Conservation (phyloP, 352 stramenopile genomes). For the Globisporangium orthogonon region DNA sequence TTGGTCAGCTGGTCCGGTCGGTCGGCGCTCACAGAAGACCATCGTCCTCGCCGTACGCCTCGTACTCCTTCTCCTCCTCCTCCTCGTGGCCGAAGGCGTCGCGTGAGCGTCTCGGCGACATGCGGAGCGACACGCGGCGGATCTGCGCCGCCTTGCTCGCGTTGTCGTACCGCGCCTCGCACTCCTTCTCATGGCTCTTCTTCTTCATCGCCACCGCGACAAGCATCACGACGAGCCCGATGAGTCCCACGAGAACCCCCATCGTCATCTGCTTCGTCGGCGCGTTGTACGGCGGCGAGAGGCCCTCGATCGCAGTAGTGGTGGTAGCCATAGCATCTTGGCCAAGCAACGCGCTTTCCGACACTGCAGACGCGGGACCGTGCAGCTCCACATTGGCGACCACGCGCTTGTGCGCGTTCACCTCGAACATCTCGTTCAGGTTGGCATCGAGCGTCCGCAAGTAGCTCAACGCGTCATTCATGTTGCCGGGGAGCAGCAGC, state of each 20-base stretch:
- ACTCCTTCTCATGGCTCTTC: slow-evolving; percentile 51
- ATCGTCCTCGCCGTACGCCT: slow-evolving; percentile 56
- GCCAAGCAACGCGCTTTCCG: neutral
- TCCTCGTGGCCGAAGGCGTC: slow-evolving; percentile 23
- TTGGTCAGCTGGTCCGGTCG: no score
- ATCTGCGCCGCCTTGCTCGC: slow-evolving; percentile 64
- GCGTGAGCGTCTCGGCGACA: slow-evolving; percentile 20
- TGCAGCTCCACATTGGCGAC: slow-evolving; percentile 8
- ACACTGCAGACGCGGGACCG: neutral
- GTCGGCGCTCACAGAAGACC: slow-evolving; percentile 39
- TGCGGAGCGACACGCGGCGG: slow-evolving; percentile 63
- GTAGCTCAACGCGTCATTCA: slow-evolving; percentile 8
- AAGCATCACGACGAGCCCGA: slow-evolving; percentile 56
- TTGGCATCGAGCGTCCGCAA: slow-evolving; percentile 9
- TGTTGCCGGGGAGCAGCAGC: slow-evolving; percentile 1
- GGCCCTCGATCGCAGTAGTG: neutral
- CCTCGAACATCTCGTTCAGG: slow-evolving; percentile 4
- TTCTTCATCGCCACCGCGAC: slow-evolving; percentile 47
- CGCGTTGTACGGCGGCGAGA: slow-evolving; percentile 24
- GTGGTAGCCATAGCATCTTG: neutral
- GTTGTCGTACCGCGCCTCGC: slow-evolving; percentile 42
- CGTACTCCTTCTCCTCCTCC: slow-evolving; percentile 28
- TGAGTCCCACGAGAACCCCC: slow-evolving; percentile 48
- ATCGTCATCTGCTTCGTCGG: slow-evolving; percentile 58
- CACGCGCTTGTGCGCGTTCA: slow-evolving; percentile 7